phyloP scores from a whole-genome alignment of 2,329 filamentous ascomycete species.

The Calonectria hawksworthii region DNA sequence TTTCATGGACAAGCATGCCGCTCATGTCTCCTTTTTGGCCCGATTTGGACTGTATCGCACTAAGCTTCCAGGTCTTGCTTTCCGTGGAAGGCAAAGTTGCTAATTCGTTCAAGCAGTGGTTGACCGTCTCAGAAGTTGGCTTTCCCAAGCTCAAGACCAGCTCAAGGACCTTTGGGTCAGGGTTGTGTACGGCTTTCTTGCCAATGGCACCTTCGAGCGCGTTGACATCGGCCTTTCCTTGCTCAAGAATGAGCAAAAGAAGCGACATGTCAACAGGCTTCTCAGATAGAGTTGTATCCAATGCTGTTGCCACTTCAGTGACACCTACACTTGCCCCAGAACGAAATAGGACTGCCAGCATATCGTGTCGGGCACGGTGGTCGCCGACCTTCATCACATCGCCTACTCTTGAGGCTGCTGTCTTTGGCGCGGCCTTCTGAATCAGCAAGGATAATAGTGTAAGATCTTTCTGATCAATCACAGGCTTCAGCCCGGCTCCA shows the following conservation, averaged over 20 bases:
- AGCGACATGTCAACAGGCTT: slow-evolving; percentile 65
- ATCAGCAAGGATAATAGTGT: slow-evolving; percentile 61
- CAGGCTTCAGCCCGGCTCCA: slow-evolving; percentile 62
- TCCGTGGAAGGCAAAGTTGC: slow-evolving; percentile 59
- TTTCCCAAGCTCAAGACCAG: slow-evolving; percentile 62
- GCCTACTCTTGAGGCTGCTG: slow-evolving; percentile 62
- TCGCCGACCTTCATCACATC: slow-evolving; percentile 63
- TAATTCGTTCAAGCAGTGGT: slow-evolving; percentile 58
- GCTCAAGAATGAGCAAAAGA: slow-evolving; percentile 62
- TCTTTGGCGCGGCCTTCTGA: slow-evolving; percentile 61
- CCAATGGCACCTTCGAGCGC: slow-evolving; percentile 60
- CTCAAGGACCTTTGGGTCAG: slow-evolving; percentile 64
- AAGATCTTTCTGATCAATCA: slow-evolving; percentile 64
- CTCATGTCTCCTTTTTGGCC: slow-evolving; percentile 60
- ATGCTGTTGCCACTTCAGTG: slow-evolving; percentile 57
- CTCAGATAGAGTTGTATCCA: slow-evolving; percentile 58
- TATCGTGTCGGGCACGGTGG: slow-evolving; percentile 58
- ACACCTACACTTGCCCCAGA: slow-evolving; percentile 60
- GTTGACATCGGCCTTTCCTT: slow-evolving; percentile 68
- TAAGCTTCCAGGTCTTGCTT: slow-evolving; percentile 64
- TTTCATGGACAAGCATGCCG: slow-evolving; percentile 64
- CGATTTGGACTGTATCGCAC: slow-evolving; percentile 59
- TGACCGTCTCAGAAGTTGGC: slow-evolving; percentile 59
- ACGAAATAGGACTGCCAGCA: slow-evolving; percentile 61
- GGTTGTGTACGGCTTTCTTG: slow-evolving; percentile 55